phyloP scores from a whole-genome alignment of 768 basidiomycete species.

The Dacryopinax primogenitus region DNA sequence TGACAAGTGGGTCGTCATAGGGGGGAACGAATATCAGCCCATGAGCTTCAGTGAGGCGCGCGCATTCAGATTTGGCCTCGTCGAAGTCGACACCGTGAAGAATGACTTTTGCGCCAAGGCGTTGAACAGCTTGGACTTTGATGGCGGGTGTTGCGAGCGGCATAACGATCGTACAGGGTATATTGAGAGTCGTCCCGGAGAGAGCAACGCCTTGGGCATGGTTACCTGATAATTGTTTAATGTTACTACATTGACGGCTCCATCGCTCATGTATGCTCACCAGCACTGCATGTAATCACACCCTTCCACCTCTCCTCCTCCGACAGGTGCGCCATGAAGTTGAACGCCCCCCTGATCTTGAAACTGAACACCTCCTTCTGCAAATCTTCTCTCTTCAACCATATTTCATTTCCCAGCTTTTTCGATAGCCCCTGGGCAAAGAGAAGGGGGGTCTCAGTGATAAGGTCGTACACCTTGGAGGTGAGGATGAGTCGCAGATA shows the following conservation, averaged over 20 bases:
- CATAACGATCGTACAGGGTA: conserved; percentile 99
- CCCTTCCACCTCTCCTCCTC: conserved; percentile 94
- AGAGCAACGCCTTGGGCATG: conserved; percentile 98
- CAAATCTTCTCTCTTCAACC: conserved; percentile 92
- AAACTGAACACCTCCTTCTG: conserved; percentile 93
- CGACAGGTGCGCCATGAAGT: conserved; percentile 83
- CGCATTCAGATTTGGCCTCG: conserved; percentile 89
- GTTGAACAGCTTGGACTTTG: conserved; percentile 90
- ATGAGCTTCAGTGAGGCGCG: conserved; percentile 60
- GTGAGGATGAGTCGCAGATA: conserved; percentile 79
- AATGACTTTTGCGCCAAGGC: conserved; percentile 88
- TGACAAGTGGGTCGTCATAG: conserved; percentile 92
- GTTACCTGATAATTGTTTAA: conserved; percentile 49
- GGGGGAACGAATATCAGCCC: conserved; percentile 87
- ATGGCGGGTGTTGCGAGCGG: conserved; percentile 87
- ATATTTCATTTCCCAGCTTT: conserved; percentile 83
- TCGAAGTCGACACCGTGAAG: conserved; percentile 89
- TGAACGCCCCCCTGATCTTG: conserved; percentile 97
- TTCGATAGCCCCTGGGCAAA: conserved; percentile 74
- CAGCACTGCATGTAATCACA: conserved; percentile 94
- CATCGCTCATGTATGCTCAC: conserved; percentile 47
- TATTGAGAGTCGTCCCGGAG: conserved; percentile 71
- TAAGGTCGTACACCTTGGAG: conserved; percentile 80
- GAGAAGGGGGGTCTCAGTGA: conserved; percentile 83
- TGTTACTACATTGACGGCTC: not conserved